Percentiles rank a stretch among this genome's conserved stretches.
These are phyloP conservation scores for Boletus speciosus DNA, from an alignment of 768 basidiomycete genomes.

Conservation along the genomic window DNA sequence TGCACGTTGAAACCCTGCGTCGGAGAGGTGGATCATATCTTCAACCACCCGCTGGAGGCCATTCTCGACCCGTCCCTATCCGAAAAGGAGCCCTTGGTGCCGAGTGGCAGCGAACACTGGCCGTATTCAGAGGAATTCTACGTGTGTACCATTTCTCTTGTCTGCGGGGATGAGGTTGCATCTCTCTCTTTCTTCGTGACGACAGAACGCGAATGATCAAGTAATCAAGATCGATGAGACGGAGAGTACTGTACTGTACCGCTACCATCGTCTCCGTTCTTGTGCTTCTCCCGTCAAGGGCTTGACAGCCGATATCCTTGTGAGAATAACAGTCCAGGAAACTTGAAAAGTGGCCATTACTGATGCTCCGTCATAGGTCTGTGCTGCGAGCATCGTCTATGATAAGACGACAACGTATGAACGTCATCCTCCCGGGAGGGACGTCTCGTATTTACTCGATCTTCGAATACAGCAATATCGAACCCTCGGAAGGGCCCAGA, in stretches of 20 bases:
- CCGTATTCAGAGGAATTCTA: slow-evolving; percentile 69
- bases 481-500: slow-evolving; percentile 7
- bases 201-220: slow-evolving; percentile 57
- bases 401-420: slow-evolving; percentile 46
- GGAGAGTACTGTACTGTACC: slow-evolving; percentile 49
- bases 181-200: not conserved
- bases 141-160: slow-evolving; percentile 41
- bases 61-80: slow-evolving; percentile 56
- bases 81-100: slow-evolving; percentile 46
- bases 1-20: slow-evolving; percentile 49
- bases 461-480: slow-evolving; percentile 26
- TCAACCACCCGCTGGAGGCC: slow-evolving; percentile 74
- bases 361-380: slow-evolving; percentile 27
- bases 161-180: not conserved
- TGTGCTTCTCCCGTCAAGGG: slow-evolving; percentile 80
- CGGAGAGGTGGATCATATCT: slow-evolving; percentile 75
- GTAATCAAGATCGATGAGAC: slow-evolving; percentile 40
- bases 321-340: slow-evolving; percentile 31
- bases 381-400: slow-evolving; percentile 63
- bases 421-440: slow-evolving; percentile 56
- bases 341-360: not conserved
- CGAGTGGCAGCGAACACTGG: slow-evolving; percentile 70
- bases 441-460: slow-evolving; percentile 26
- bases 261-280: slow-evolving; percentile 83
- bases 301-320: slow-evolving; percentile 78